These are phyloP conservation scores for Fistulifera solaris DNA, from an alignment of 108 stramenopile genomes.

Conservation along the genomic window DNA sequence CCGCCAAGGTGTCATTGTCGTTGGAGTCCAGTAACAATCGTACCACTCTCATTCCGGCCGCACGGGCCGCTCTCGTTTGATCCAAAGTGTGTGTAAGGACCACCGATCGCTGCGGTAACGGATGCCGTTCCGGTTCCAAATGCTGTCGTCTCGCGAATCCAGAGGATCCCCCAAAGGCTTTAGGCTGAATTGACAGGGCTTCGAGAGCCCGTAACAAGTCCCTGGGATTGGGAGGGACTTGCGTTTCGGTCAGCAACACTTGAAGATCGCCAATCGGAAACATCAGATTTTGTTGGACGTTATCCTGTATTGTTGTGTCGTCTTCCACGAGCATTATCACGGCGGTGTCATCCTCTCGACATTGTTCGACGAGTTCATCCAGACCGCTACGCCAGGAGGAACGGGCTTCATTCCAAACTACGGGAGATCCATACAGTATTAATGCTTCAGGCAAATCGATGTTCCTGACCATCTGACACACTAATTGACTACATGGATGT, in stretches of 20 bases:
- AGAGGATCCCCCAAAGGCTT: slow-evolving; percentile 71
- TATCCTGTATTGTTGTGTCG: not conserved
- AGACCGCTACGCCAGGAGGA: slow-evolving; percentile 30
- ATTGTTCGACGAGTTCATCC: slow-evolving; percentile 45
- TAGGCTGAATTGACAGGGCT: slow-evolving; percentile 47
- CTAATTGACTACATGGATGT: not conserved
- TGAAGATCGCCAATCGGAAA: slow-evolving; percentile 3
- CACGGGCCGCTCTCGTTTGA: slow-evolving; percentile 49
- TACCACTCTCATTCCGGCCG: slow-evolving; percentile 55
- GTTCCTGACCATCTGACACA: slow-evolving; percentile 56
- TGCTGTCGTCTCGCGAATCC: slow-evolving; percentile 54
- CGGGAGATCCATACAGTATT: slow-evolving; percentile 50
- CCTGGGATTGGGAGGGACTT: slow-evolving; percentile 47
- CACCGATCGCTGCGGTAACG: slow-evolving; percentile 53
- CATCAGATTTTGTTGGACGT: not conserved
- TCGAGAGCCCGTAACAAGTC: slow-evolving; percentile 47
- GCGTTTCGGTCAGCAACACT: not conserved
- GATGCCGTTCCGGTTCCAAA: slow-evolving; percentile 51
- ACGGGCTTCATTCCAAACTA: not conserved
- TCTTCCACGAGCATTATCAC: slow-evolving; percentile 38
- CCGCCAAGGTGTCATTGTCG: slow-evolving; percentile 33
- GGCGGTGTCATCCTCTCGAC: slow-evolving; percentile 49
- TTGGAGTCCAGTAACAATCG: slow-evolving; percentile 21
- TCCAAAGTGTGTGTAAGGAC: slow-evolving; percentile 38
- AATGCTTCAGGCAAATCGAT: slow-evolving; percentile 68